A percentile compares a stretch with the other conserved stretches of the same genome.
Evolutionary conservation across 768 basidiomycete species (phyloP).

Genomic region (Suillus lakei): DNA sequence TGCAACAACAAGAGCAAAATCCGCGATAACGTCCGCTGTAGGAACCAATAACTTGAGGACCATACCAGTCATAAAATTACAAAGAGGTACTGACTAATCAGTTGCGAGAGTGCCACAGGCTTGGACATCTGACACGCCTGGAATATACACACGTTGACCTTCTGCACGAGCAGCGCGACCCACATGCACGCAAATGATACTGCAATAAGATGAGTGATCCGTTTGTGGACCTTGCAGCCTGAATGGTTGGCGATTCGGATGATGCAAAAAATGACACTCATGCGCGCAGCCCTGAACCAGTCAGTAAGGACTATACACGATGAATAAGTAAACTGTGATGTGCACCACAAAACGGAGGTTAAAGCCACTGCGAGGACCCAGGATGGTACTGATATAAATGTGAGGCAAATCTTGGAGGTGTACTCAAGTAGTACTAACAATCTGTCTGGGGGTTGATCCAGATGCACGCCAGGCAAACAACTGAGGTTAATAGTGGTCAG

Average conservation of each 20-base stretch:
- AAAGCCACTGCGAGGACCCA: conserved; percentile 25
- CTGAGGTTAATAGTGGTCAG: neutral
- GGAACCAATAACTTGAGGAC: neutral
- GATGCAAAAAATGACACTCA: conserved; percentile 30
- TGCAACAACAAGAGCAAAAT: neutral
- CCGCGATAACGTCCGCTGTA: neutral
- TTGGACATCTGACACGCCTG: conserved; percentile 15
- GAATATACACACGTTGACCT: conserved; percentile 16
- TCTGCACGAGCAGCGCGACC: conserved; percentile 11
- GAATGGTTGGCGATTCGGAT: conserved; percentile 26
- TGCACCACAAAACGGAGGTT: conserved; percentile 25
- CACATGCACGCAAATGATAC: conserved; percentile 21
- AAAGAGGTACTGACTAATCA: conserved; percentile 22
- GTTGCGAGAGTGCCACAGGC: conserved; percentile 18
- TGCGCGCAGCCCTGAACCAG: conserved; percentile 23
- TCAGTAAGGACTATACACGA: neutral
- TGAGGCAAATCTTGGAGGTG: conserved; percentile 4
- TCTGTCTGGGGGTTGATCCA: conserved; percentile 8
- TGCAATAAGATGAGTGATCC: conserved; percentile 14
- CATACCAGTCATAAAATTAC: neutral
- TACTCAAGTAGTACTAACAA: conserved; percentile 11
- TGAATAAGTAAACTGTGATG: too few species aligned
- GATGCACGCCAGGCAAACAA: conserved; percentile 16
- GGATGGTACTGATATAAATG: neutral
- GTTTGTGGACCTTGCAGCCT: conserved; percentile 11